These are phyloP conservation scores for Komagataella kurtzmanii DNA, from an alignment of 805 yeast species.

Conservation along the genomic window DNA sequence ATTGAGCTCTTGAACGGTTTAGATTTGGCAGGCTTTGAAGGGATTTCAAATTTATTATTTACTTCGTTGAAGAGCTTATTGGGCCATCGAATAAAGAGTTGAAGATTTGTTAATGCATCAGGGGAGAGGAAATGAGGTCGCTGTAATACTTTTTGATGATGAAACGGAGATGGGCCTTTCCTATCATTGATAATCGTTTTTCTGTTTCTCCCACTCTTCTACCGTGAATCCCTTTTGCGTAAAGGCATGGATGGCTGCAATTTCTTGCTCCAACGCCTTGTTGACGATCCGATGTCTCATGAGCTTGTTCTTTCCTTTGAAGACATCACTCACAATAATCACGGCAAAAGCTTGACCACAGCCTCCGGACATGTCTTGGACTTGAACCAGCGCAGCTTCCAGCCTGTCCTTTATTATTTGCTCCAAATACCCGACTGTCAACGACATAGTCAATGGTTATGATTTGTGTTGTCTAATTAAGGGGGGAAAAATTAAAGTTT, in stretches of 20 bases:
- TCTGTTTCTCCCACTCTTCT: constrained; percentile 63
- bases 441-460: constrained; percentile 5
- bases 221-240: constrained; percentile 84
- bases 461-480: constrained; percentile 5
- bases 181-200: constrained; percentile 6
- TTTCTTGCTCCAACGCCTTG: constrained; percentile 66
- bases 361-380: constrained; percentile 77
- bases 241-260: constrained; percentile 83
- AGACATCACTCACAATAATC: constrained; percentile 59
- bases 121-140: constrained; percentile 6
- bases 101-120: background rate
- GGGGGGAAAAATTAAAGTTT: background rate
- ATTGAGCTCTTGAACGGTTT: constrained; percentile 28
- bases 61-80: constrained; percentile 38
- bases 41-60: constrained; percentile 35
- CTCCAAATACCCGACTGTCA: constrained; percentile 26
- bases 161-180: background rate
- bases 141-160: background rate
- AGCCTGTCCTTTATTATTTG: constrained; percentile 38
- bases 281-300: constrained; percentile 84
- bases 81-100: constrained; percentile 3
- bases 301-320: constrained; percentile 72
- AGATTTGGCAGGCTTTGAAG: constrained; percentile 27
- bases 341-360: constrained; percentile 98
- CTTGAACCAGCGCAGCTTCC: constrained; percentile 53